Base-by-base conservation (phyloP, 2,329 filamentous ascomycete genomes). In the Monosporascus sp. region DNA sequence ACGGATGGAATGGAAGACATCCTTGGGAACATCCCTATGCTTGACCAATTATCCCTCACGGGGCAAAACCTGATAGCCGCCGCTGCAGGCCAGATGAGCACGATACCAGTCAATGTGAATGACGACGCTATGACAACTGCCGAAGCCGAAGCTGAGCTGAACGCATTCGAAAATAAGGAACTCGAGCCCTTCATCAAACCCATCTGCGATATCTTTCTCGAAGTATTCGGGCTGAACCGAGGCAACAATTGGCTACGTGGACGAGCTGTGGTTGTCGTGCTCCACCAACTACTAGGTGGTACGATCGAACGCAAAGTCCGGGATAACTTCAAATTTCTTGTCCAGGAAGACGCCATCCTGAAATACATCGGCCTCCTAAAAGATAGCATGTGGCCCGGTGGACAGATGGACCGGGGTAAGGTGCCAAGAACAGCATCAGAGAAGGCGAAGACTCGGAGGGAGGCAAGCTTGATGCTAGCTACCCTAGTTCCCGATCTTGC, bases 1-100 rank as follows among this genome's bases (percentile, higher is more conserved):
- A 89, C 93, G 1, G 94, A 99, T 66, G 94, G 95, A 37, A 95
- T 99, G 87, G 94, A 99, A 68, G 94, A 99, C 63, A 95, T 99
- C 52, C 77, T 99, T 3, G 94, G 94, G 52, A 97, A 96, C 66
- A 93, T 97, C 44, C 91, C 94, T 1, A 92, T 97, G 0, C 80
- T 99, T 31, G 94, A 99, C 63, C 94, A 97, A 68, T 82, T 99
- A 7, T 96, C 92, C 0, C 82, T 91, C 2, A 92, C 94, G 7
- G 93, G 93, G 0, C 93, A 97, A 68, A 97, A 92, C 64, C 80
- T 97, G 49, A 88, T 94, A 54, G 88, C 88, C 0, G 89, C 89
- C 35, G 89, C 85, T 2, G 85, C 84, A 11, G 85, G 72, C 61
- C 84, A 87, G 67, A 76, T 86, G 52, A 79, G 77, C 55, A 78